Percentiles rank a stretch among this genome's conserved stretches.
phyloP scores from a whole-genome alignment of 2,329 filamentous ascomycete species.

The Cadophora gregata region DNA sequence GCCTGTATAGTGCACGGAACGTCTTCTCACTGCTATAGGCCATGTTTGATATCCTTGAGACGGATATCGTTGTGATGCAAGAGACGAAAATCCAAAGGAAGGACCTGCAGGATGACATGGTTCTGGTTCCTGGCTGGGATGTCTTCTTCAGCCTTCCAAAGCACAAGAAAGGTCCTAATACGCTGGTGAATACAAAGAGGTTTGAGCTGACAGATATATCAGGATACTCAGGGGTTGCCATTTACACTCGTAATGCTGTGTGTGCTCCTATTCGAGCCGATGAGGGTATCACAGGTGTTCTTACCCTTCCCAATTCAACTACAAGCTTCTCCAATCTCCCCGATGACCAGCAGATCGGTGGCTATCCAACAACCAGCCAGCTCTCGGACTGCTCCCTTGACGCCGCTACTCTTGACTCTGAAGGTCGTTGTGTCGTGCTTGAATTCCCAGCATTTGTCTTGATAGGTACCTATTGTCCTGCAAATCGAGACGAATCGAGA shows the following conservation, averaged over 20 bases:
- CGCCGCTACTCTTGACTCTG: conserved; percentile 78
- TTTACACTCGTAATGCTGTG: conserved; percentile 87
- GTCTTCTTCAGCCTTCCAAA: conserved; percentile 93
- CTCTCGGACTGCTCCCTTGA: conserved; percentile 68
- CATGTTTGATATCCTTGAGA: conserved; percentile 93
- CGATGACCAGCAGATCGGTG: conserved; percentile 78
- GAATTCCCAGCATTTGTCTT: conserved; percentile 96
- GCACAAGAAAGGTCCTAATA: conserved; percentile 81
- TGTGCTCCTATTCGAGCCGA: conserved; percentile 90
- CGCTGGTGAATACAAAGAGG: not conserved
- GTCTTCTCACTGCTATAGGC: conserved; percentile 53
- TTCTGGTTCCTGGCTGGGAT: conserved; percentile 93
- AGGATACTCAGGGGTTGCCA: conserved; percentile 96
- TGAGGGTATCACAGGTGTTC: conserved; percentile 86
- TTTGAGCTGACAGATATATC: conserved; percentile 14
- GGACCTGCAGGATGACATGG: conserved; percentile 93
- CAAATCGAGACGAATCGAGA: conserved; percentile 82
- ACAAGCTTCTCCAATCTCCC: conserved; percentile 78
- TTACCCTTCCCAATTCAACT: conserved; percentile 74
- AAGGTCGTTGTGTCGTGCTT: conserved; percentile 88
- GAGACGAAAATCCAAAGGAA: conserved; percentile 96
- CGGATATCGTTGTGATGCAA: conserved; percentile 94
- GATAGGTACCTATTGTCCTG: conserved; percentile 90
- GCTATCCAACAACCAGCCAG: conserved; percentile 78
- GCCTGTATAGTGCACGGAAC: conserved; percentile 1